phyloP scores from a whole-genome alignment of 768 basidiomycete species.

The Boletus tomentosulus region DNA sequence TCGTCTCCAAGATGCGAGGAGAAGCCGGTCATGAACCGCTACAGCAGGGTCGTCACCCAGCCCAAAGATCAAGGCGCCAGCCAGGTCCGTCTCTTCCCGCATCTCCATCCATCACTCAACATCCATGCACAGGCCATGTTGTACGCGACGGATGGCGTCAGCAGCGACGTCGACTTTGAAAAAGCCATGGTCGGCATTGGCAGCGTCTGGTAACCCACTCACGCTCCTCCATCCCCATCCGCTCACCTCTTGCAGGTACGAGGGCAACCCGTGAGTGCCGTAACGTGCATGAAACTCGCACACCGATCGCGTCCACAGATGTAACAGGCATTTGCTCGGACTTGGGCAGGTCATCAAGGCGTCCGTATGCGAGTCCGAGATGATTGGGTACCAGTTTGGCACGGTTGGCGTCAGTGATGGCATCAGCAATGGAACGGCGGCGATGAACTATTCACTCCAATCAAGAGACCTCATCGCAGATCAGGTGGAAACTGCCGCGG shows the following conservation, averaged over 20 bases:
- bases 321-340: conserved; percentile 89
- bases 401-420: conserved; percentile 97
- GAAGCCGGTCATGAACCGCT: conserved; percentile 53
- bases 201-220: conserved; percentile 79
- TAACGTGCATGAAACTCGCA: not conserved
- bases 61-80: conserved; percentile 95
- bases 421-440: conserved; percentile 95
- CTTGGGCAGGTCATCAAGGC: conserved; percentile 85
- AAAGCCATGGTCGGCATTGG: conserved; percentile 98
- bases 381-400: conserved; percentile 97
- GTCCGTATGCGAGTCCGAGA: conserved; percentile 61
- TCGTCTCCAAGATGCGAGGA: conserved; percentile 38
- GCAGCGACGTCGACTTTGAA: conserved; percentile 75
- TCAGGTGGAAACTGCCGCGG: conserved; percentile 92
- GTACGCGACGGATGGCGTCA: conserved; percentile 94
- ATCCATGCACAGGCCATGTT: conserved; percentile 77
- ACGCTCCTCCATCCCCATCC: conserved; percentile 4
- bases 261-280: conserved; percentile 87
- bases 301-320: conserved; percentile 46
- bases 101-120: not conserved
- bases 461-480: conserved; percentile 98
- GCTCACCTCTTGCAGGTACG: conserved; percentile 64
- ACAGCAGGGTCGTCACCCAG: conserved; percentile 81
- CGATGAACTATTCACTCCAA: conserved; percentile 95
- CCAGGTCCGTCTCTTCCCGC: conserved; percentile 49